Percentiles rank a stretch among this genome's conserved stretches.
Evolutionary conservation across 768 basidiomycete genomes (phyloP).

Genomic region (Lentinula sp.): DNA sequence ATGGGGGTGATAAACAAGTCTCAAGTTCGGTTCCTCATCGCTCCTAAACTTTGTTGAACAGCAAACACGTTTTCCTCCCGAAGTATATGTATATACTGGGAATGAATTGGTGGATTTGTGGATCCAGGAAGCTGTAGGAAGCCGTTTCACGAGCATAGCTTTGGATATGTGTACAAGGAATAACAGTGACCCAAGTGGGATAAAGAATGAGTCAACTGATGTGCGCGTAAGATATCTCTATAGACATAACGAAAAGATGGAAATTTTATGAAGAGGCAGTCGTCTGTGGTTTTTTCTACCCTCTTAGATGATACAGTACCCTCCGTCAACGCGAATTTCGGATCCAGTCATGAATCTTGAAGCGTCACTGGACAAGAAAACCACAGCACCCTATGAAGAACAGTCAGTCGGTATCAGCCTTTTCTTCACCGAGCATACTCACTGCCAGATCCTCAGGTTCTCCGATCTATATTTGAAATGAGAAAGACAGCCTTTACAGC

Average conservation of each 20-base stretch:
- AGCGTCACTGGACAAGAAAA: constrained; percentile 88
- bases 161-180: not conserved
- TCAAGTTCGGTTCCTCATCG: not conserved
- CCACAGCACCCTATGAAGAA: constrained; percentile 65
- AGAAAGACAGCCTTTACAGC: not conserved
- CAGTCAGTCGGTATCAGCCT: not conserved
- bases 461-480: constrained; percentile 56
- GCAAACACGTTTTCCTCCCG: not conserved
- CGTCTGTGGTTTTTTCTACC: not conserved
- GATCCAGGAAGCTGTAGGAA: not conserved
- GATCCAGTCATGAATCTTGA: constrained; percentile 87
- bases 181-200: not conserved
- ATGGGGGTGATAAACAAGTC: not conserved
- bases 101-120: too few relatives aligned
- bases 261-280: not conserved
- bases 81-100: not conserved
- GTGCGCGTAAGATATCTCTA: constrained; percentile 7
- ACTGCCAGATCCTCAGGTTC: constrained; percentile 90
- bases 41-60: not conserved
- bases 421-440: constrained; percentile 15
- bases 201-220: not conserved
- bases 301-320: constrained; percentile 65
- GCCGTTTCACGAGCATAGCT: not conserved
- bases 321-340: constrained; percentile 84
- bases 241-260: not conserved